Evolutionary conservation across 371 early-diverging fungal species (phyloP).

Genomic region (Rhizopus sp.): DNA sequence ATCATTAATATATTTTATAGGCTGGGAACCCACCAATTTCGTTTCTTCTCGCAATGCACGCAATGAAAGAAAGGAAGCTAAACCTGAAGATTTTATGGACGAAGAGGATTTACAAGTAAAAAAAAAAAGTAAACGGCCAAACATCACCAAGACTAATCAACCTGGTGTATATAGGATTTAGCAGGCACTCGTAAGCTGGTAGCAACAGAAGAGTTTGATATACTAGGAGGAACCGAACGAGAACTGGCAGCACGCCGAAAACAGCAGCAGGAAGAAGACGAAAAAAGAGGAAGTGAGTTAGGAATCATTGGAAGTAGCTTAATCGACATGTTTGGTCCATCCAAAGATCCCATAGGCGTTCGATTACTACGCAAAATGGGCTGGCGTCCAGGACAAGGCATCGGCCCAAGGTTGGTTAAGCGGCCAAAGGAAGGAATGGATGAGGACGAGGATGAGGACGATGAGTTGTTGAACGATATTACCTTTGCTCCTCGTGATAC

Average conservation of each 20-base stretch:
- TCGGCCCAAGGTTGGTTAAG: constrained; percentile 66
- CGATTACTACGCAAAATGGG: constrained; percentile 77
- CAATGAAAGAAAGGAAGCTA: constrained; percentile 39
- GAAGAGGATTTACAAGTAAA: constrained; percentile 81
- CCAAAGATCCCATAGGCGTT: constrained; percentile 60
- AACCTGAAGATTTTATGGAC: constrained; percentile 91
- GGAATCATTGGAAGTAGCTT: constrained; percentile 35
- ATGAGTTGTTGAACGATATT: constrained; percentile 40
- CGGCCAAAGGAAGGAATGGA: constrained; percentile 31
- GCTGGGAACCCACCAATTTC: constrained; percentile 78
- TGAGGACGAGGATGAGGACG: constrained; percentile 39
- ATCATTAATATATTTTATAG: constrained; percentile 33
- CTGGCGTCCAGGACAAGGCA: constrained; percentile 85
- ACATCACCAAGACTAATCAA: constrained; percentile 2
- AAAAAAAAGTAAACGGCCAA: not conserved
- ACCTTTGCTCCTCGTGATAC: constrained; percentile 79
- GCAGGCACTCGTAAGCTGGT: constrained; percentile 53
- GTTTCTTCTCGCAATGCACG: constrained; percentile 63
- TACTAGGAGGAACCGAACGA: constrained; percentile 63
- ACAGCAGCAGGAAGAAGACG: constrained; percentile 46
- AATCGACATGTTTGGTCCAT: constrained; percentile 61
- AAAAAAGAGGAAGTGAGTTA: constrained; percentile 32
- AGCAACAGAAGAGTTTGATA: constrained; percentile 72
- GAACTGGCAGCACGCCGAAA: constrained; percentile 57
- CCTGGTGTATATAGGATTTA: constrained; percentile 35